These are phyloP conservation scores for Colletotrichum sidae DNA, from an alignment of 2,329 filamentous ascomycete species.

Conservation along the genomic window DNA sequence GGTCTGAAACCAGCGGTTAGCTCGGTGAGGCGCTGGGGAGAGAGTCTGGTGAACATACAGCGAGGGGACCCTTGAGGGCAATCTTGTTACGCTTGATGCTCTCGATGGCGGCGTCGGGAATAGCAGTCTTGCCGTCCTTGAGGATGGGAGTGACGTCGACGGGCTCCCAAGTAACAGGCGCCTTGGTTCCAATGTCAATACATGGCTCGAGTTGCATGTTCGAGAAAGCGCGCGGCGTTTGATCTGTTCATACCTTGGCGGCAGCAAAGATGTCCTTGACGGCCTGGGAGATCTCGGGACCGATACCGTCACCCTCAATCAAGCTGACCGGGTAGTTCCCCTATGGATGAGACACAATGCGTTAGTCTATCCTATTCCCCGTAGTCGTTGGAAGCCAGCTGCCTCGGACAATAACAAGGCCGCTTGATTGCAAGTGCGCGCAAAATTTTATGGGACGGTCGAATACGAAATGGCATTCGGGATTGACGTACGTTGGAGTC, in stretches of 20 bases:
- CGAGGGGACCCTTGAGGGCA: slow-evolving; percentile 96
- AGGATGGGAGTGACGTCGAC: slow-evolving; percentile 95
- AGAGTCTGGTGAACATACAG: slow-evolving; percentile 67
- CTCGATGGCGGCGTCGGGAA: slow-evolving; percentile 91
- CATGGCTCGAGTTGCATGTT: not conserved
- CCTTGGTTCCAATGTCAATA: slow-evolving; percentile 59
- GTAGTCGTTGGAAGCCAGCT: slow-evolving; percentile 42
- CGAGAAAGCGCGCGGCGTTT: too few relatives aligned
- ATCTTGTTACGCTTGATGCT: slow-evolving; percentile 97
- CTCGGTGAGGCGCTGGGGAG: too few relatives aligned
- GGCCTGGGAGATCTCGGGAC: slow-evolving; percentile 95
- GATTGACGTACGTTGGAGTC: slow-evolving; percentile 79
- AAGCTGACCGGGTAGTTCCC: slow-evolving; percentile 96
- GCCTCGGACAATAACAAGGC: slow-evolving; percentile 40
- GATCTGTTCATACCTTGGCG: slow-evolving; percentile 75
- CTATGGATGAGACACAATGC: slow-evolving; percentile 58
- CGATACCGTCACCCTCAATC: slow-evolving; percentile 99
- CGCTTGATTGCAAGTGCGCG: slow-evolving; percentile 25
- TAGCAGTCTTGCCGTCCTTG: slow-evolving; percentile 95
- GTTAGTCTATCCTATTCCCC: slow-evolving; percentile 28
- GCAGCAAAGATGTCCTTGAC: slow-evolving; percentile 99
- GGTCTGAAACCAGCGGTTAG: slow-evolving; percentile 9
- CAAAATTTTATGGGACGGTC: slow-evolving; percentile 30
- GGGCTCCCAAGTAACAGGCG: slow-evolving; percentile 95
- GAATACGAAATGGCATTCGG: slow-evolving; percentile 17